Evolutionary conservation across 202 grass and related monocot species (phyloP), one percentile per base, ranked within the genome.

Genomic region (Cymbopogon flexuosus): DNA sequence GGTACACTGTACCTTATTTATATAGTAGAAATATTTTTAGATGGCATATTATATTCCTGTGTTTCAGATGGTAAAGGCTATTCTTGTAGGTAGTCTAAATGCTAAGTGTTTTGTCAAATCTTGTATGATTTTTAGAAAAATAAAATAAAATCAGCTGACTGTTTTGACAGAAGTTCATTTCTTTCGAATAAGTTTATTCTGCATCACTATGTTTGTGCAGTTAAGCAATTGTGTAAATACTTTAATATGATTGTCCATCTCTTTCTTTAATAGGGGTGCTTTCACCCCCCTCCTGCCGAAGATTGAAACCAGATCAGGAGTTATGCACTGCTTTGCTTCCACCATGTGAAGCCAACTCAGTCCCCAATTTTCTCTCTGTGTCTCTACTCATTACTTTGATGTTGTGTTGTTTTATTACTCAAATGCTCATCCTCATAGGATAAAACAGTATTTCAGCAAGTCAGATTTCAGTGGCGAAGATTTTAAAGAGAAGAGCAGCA

Each of bases 231-330:
- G 62, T 76, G 73, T 5, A 40, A 68, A 56, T 68, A 37, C 36
- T 83, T 75, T 24, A 22, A 56, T 76, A 76, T 5, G 37, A 68
- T 68, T 46, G 16, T 64, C 23, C 59, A 31, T 64, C 45, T 63
- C 13, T 61, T 76, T 42, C 21, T 42, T 75, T 56, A 56, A 58
- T 65, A 65, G 52, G 71, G 47, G 46, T 73, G 70, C 16, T 71
- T 73, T 73, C 70, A 73, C 46, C 70, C 70, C 70, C 71, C 31
- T 74, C 47, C 30, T 37, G 71, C 71, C 5, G 18, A 73, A 51
- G 33, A 37, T 57, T 37, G 49, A 23, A 74, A 36, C 71, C 31
- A 74, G 31, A 33, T 37, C 71, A 37, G 71, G 71, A 42, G 21
- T 1, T 18, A 39, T 4, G 8, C 21, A 62, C 35, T 75, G 1